Evolutionary conservation across 352 stramenopile genomes (phyloP).

Genomic region (Globisporangium lucens): DNA sequence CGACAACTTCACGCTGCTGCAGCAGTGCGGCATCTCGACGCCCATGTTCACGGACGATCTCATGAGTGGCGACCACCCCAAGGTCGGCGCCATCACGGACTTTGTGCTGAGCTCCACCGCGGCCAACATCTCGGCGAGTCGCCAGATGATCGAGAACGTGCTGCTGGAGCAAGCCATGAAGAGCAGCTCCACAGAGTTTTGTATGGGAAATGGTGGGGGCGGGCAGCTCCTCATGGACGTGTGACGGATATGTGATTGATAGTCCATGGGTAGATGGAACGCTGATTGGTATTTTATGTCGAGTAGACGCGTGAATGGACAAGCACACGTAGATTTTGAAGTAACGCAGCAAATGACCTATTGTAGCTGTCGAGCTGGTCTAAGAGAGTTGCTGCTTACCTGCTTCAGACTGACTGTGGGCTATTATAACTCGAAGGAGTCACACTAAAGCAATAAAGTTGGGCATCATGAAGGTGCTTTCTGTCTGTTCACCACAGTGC

Average conservation of each 20-base stretch:
- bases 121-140: conserved; percentile 32
- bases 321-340: not conserved
- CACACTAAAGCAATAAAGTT: too few species aligned
- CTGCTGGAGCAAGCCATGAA: conserved; percentile 23
- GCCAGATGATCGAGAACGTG: conserved; percentile 53
- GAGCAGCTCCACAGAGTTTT: not conserved
- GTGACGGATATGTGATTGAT: not conserved
- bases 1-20: conserved; percentile 37
- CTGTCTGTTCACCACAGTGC: not conserved
- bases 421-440: too few species aligned
- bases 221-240: not conserved
- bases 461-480: not conserved
- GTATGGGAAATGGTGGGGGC: not conserved
- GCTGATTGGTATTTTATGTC: not conserved
- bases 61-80: conserved; percentile 19
- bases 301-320: not conserved
- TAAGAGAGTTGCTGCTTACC: not conserved
- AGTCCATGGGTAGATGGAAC: not conserved
- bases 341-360: too few species aligned
- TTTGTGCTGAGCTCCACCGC: conserved; percentile 37
- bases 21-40: conserved; percentile 44
- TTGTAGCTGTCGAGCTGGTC: too few species aligned
- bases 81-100: conserved; percentile 35
- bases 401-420: too few species aligned
- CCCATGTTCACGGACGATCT: conserved; percentile 34